Percentiles rank a stretch among this genome's conserved stretches.
Evolutionary conservation across 1,284 basidiomycete species (phyloP).

Genomic region (Flammula alnicola): DNA sequence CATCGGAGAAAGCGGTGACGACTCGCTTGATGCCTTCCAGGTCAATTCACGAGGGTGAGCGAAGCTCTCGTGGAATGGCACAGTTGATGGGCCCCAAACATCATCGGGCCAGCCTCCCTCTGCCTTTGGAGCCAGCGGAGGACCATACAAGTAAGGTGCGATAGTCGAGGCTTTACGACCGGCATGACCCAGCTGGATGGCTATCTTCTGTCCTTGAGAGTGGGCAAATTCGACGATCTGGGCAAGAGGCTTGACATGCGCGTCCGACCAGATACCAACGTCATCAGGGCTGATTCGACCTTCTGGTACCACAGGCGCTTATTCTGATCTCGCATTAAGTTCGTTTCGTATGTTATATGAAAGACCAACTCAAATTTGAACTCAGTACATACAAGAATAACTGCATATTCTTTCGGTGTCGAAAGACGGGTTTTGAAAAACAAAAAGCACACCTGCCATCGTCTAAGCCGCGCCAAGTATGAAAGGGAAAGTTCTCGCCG

Average conservation of each 20-base stretch:
- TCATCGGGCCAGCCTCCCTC: slow-evolving; percentile 80
- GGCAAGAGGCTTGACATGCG: slow-evolving; percentile 70
- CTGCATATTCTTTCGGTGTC: no score
- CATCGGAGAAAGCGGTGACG: slow-evolving; percentile 62
- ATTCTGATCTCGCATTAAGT: no score
- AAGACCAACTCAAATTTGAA: no score
- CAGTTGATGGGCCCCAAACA: slow-evolving; percentile 57
- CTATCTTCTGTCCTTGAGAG: slow-evolving; percentile 70
- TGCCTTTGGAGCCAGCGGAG: slow-evolving; percentile 45
- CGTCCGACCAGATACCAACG: slow-evolving; percentile 76
- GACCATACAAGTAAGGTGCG: slow-evolving; percentile 53
- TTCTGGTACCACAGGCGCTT: slow-evolving; percentile 67
- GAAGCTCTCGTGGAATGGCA: slow-evolving; percentile 55
- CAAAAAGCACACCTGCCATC: no score
- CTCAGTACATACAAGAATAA: no score
- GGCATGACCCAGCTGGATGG: slow-evolving; percentile 83
- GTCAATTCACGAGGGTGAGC: slow-evolving; percentile 58
- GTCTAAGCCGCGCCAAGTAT: no score
- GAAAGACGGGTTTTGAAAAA: no score
- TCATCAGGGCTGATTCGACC: slow-evolving; percentile 55
- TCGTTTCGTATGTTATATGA: no score
- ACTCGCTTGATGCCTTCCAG: slow-evolving; percentile 58
- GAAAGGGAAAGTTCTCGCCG: slow-evolving; percentile 8
- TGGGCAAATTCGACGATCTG: slow-evolving; percentile 80
- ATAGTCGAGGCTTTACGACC: slow-evolving; percentile 72